phyloP scores from a whole-genome alignment of 163 green algal species.

The Botryococcus braunii region DNA sequence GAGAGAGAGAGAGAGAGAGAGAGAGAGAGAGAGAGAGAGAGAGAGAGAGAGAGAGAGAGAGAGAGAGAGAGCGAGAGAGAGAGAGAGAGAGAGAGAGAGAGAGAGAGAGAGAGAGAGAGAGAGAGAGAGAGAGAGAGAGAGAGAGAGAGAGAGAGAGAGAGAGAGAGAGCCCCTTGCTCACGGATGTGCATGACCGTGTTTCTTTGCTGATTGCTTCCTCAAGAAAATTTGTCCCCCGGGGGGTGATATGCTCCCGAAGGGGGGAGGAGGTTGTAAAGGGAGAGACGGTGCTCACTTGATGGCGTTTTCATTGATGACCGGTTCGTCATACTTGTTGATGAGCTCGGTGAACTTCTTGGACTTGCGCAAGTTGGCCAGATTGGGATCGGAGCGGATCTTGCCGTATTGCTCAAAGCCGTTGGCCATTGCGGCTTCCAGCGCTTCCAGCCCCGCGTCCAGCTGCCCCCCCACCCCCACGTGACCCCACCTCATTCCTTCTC shows the following conservation, averaged over 20 bases:
- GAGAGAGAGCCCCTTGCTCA: neutral
- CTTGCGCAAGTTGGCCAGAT: conserved; percentile 70
- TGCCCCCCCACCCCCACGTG: conserved; percentile 20
- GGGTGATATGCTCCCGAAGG: neutral
- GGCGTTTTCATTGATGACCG: conserved; percentile 80
- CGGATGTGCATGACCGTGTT: neutral
- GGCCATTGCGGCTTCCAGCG: conserved; percentile 74
- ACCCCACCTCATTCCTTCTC: too few relatives aligned
- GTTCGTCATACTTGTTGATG: conserved; percentile 93
- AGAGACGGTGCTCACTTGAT: conserved; percentile 40
- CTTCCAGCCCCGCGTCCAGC: conserved; percentile 76
- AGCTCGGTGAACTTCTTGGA: conserved; percentile 62
- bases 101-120: too few relatives aligned
- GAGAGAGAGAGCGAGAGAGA: too few relatives aligned
- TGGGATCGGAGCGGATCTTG: conserved; percentile 83
- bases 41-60: too few relatives aligned
- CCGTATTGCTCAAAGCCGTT: conserved; percentile 90
- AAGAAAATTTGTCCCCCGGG: neutral
- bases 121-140: too few relatives aligned
- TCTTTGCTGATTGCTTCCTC: neutral
- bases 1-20: too few relatives aligned
- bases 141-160: too few relatives aligned
- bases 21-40: too few relatives aligned
- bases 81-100: too few relatives aligned
- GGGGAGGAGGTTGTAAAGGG: neutral